Evolutionary conservation across 306 rosid species (phyloP), one percentile per base, ranked within the genome.

Genomic region (Cicer chorassanicum): DNA sequence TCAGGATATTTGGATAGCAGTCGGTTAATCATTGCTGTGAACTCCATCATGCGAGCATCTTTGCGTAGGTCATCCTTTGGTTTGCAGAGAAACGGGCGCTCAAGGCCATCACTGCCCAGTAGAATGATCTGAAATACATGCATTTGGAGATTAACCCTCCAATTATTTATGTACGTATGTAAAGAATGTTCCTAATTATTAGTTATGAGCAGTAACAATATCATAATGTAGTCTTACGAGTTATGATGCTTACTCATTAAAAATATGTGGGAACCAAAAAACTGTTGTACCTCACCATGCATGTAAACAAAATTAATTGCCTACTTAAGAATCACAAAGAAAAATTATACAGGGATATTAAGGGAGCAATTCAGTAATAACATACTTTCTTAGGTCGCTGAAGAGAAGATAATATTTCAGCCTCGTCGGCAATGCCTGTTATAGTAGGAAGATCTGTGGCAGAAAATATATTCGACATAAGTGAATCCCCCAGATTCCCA

Each of bases 41-140:
- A 94, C 90, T 94, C 98, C 98, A 94, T 94, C 98, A 94, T 94
- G 71, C 98, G 96, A 49, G 97, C 95, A 85, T 94, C 98, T 77
- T 94, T 94, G 81, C 98, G 91, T 40, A 94, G 98, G 79, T 91
- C 98, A 84, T 94, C 98, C 86, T 94, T 94, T 34, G 98, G 98
- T 86, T 94, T 90, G 88, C 96, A 94, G 43, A 94, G 93, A 82
- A 94, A 91, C 3, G 96, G 93, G 49, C 70, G 92, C 83, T 88
- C 95, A 80, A 82, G 90, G 57, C 98, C 98, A 46, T 94, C 98
- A 81, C 97, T 94, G 46, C 98, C 98, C n/a, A 88, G 53, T 50
- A 94, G 86, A 84, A 94, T 68, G 79, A 94, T 86, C 98, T 94
- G 91, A 69, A 84, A 80, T 54, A 70, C 76, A 84, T 41, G 53